These are phyloP conservation scores for Trametes sanguinea DNA, from an alignment of 768 basidiomycete species.

Conservation along the genomic window DNA sequence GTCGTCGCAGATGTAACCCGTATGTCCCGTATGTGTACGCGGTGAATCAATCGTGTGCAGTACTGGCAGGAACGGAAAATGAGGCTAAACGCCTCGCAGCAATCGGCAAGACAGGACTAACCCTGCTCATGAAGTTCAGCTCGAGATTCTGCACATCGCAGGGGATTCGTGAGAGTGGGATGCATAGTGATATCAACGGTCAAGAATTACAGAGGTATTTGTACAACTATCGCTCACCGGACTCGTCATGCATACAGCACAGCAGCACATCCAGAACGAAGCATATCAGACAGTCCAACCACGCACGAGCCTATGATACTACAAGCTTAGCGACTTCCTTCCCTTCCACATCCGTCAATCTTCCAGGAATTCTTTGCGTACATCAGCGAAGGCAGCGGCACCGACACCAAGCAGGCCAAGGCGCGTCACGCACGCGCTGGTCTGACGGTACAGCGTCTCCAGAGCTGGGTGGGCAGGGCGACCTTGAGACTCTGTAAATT, in stretches of 20 bases:
- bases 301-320: slow-evolving; percentile 4
- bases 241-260: background rate
- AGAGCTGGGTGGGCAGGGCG: slow-evolving; percentile 69
- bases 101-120: no score
- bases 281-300: slow-evolving; percentile 1
- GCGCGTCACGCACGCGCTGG: slow-evolving; percentile 65
- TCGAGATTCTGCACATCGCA: background rate
- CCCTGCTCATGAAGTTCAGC: no score
- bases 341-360: slow-evolving; percentile 17
- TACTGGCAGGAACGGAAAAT: no score
- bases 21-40: no score
- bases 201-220: background rate
- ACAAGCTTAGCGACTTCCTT: background rate
- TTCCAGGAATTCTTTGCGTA: slow-evolving; percentile 73
- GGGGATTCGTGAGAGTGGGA: background rate
- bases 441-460: slow-evolving; percentile 78
- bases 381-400: slow-evolving; percentile 78
- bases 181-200: background rate
- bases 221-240: slow-evolving; percentile 8
- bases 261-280: background rate
- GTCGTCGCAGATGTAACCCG: slow-evolving; percentile 18
- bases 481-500: slow-evolving; percentile 68
- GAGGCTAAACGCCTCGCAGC: no score
- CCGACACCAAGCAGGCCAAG: slow-evolving; percentile 75
- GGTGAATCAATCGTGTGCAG: no score